Evolutionary conservation across 352 stramenopile species (phyloP), one percentile per base, ranked within the genome.

Genomic region (Globisporangium parvum): DNA sequence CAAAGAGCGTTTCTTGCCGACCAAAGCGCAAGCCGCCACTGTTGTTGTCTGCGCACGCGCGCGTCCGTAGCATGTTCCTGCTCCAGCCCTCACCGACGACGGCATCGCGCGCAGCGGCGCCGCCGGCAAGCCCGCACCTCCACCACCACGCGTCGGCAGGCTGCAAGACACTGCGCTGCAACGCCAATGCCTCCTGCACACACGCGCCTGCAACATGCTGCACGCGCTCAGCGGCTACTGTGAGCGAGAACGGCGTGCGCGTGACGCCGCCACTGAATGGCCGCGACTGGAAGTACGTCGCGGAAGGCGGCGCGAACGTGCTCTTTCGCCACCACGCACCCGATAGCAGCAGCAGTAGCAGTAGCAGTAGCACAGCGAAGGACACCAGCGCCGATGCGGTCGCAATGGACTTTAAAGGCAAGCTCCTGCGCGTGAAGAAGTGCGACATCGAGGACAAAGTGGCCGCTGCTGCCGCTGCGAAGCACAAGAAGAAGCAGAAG

Each of bases 341-440:
- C 10, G 31, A 37, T 12, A 8, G 31, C 26, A 31, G 26, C 26
- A 31, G 26, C 26, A 37, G 26, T 6, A 37, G 50, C n/a, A 37
- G 31, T 37, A 37, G 8, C 31, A 37, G 8, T 8, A 37, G 31
- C 31, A 37, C 6, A 37, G 31, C 31, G 31, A 5, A 11, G 2
- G 31, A 37, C 21, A 31, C 46, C 18, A 31, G 49, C 14, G n/a
- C n/a, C n/a, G 57, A 53, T 20, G 37, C 46, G 10, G 47, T 64
- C 1, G 62, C 66, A 2, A 45, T 45, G 14, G 63, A 72, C 15
- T 90, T 95, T 31, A 74, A 79, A 23, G 84, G 82, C 14, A 88
- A 85, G 54, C 60, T 95, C 23, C 65, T 95, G 57, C 84, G 86
- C 46, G 77, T 95, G 9, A 92, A 92, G 65, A 95, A 95, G 67